Percentiles rank a stretch among this genome's conserved stretches.
Conservation (phyloP, 2,329 filamentous ascomycete genomes). For the Zymoseptoria crescenta region DNA sequence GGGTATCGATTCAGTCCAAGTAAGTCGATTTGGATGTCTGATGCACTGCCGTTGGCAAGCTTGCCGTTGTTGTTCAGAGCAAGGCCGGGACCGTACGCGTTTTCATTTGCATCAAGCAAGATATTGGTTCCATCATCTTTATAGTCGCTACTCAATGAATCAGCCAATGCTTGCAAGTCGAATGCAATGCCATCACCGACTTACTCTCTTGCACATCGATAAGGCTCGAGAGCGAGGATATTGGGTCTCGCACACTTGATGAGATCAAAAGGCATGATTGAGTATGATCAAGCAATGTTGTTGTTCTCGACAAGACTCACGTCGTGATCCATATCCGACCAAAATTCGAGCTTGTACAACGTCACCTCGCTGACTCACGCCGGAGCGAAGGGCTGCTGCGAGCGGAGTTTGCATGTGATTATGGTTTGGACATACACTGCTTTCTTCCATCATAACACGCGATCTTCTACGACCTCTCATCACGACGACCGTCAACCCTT, state of each 20-base stretch:
- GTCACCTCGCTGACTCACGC: not conserved
- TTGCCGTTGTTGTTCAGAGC: constrained; percentile 43
- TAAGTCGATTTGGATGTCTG: constrained; percentile 60
- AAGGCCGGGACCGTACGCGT: constrained; percentile 82
- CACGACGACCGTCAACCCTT: not conserved
- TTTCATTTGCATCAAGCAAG: constrained; percentile 95
- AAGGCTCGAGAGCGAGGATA: constrained; percentile 46
- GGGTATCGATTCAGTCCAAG: constrained; percentile 86
- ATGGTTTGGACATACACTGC: not conserved
- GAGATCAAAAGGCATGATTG: constrained; percentile 39
- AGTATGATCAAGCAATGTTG: not conserved
- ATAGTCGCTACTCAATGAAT: constrained; percentile 58
- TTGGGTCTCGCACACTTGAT: constrained; percentile 45
- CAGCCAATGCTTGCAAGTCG: constrained; percentile 9
- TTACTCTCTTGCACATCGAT: constrained; percentile 48
- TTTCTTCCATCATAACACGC: not conserved
- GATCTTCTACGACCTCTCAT: not conserved
- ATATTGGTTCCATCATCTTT: constrained; percentile 96
- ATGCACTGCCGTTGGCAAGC: constrained; percentile 38
- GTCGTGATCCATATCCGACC: not conserved
- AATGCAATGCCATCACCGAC: constrained; percentile 40
- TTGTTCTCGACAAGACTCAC: not conserved
- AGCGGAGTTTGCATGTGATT: constrained; percentile 3
- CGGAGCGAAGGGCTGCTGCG: not conserved
- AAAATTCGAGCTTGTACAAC: constrained; percentile 5